phyloP scores from a whole-genome alignment of 805 yeast species.

The Ogataea methanolica region DNA sequence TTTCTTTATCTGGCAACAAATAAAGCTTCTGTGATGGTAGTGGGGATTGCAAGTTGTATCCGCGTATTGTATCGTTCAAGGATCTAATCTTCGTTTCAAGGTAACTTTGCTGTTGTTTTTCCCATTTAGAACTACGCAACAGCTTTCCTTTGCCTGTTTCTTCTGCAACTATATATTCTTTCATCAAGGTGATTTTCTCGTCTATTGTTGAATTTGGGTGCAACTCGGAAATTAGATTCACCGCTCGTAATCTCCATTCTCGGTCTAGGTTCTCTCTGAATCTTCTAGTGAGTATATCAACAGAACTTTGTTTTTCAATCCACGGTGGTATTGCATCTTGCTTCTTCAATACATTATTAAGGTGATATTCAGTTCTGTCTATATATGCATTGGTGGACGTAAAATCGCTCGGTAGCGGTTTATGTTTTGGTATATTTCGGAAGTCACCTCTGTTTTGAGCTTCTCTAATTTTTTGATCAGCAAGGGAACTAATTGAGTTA shows the following conservation, averaged over 20 bases:
- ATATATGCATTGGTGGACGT: slow-evolving; percentile 47
- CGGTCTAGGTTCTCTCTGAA: slow-evolving; percentile 43
- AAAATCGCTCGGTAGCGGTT: slow-evolving; percentile 40
- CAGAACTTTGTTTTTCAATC: slow-evolving; percentile 73
- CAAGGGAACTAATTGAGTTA: slow-evolving; percentile 58
- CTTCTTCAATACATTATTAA: slow-evolving; percentile 68
- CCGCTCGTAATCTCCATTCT: slow-evolving; percentile 35
- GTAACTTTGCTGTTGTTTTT: slow-evolving; percentile 25
- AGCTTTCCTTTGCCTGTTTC: slow-evolving; percentile 4
- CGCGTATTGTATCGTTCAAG: slow-evolving; percentile 47
- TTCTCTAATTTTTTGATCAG: slow-evolving; percentile 72
- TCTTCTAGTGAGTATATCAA: slow-evolving; percentile 40
- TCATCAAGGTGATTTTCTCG: slow-evolving; percentile 12
- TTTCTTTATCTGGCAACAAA: slow-evolving; percentile 39
- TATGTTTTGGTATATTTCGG: slow-evolving; percentile 58
- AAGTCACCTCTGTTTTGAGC: slow-evolving; percentile 71
- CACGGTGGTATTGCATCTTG: slow-evolving; percentile 87
- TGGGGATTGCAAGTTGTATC: slow-evolving; percentile 64
- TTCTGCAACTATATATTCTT: slow-evolving; percentile 19
- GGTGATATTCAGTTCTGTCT: slow-evolving; percentile 69
- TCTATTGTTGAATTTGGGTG: slow-evolving; percentile 17
- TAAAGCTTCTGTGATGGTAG: slow-evolving; percentile 54
- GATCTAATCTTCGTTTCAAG: slow-evolving; percentile 32
- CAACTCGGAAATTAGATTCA: slow-evolving; percentile 25
- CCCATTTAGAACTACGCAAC: slow-evolving; percentile 34